A percentile compares a stretch with the other conserved stretches of the same genome.
phyloP scores from a whole-genome alignment of 176 grass and related monocot species.

The Luzula sylvatica region DNA sequence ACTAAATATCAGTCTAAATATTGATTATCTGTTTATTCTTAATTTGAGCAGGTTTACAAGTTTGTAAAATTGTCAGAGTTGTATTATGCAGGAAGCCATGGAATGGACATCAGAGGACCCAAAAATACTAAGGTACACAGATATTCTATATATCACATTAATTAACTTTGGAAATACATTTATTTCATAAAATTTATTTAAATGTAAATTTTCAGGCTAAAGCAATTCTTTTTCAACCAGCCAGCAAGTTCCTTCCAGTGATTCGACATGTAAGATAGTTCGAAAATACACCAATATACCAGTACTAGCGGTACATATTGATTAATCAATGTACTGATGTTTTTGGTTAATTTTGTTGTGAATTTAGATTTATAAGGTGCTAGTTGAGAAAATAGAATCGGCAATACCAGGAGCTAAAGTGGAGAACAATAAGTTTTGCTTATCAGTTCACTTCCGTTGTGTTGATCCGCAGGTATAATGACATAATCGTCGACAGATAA shows the following conservation, averaged over 20 bases:
- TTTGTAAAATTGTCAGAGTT: conserved; percentile 57
- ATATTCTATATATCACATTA: conserved; percentile 17
- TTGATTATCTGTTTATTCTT: not conserved
- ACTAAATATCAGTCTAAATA: too few species aligned
- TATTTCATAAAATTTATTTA: conserved; percentile 1
- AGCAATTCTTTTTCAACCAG: conserved; percentile 58
- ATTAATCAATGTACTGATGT: too few species aligned
- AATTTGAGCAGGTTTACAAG: conserved; percentile 33
- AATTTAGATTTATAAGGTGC: conserved; percentile 22
- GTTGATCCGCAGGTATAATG: conserved; percentile 46
- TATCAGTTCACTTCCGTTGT: conserved; percentile 62
- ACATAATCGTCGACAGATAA: too few species aligned
- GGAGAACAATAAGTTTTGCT: conserved; percentile 74
- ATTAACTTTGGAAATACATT: too few species aligned
- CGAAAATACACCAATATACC: not conserved
- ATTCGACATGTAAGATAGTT: conserved; percentile 34
- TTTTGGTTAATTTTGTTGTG: too few species aligned
- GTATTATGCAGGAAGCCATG: conserved; percentile 87
- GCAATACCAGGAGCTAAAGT: conserved; percentile 49
- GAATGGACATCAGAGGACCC: conserved; percentile 84
- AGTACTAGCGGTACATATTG: too few species aligned
- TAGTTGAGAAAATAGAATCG: conserved; percentile 25
- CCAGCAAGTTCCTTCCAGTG: conserved; percentile 53
- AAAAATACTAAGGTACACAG: conserved; percentile 14
- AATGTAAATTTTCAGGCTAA: not conserved